Percentiles rank a stretch among this genome's conserved stretches.
These are phyloP conservation scores for Linaria vulgaris DNA, from an alignment of 257 asterid species.

Conservation along the genomic window DNA sequence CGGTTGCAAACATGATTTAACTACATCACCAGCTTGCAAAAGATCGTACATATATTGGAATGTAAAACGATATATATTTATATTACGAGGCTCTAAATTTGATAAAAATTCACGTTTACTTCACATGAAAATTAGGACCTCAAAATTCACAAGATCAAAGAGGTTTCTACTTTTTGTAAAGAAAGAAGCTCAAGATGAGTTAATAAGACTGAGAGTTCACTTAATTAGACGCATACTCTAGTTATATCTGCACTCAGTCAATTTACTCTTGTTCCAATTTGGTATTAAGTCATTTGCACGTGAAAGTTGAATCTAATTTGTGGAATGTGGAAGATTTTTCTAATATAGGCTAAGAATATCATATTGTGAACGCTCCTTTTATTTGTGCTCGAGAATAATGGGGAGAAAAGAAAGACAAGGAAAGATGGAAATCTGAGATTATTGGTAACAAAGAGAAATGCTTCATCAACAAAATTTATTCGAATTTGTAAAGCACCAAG, in stretches of 20 bases:
- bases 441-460: neutral
- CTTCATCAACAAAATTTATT: slow-evolving; percentile 14
- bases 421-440: neutral
- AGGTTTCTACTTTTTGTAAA: neutral
- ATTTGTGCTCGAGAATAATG: neutral
- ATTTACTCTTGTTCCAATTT: too few species aligned
- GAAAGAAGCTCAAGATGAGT: slow-evolving; percentile 6
- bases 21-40: too few species aligned
- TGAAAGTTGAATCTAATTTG: slow-evolving; percentile 5
- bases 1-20: too few species aligned
- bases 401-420: neutral
- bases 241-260: neutral
- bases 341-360: slow-evolving; percentile 11
- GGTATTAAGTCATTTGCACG: slow-evolving; percentile 12
- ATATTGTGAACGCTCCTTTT: neutral
- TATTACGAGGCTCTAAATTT: too few species aligned
- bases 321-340: slow-evolving; percentile 22
- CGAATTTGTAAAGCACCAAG: neutral
- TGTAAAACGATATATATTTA: too few species aligned
- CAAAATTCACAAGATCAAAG: neutral
- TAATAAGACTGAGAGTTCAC: neutral
- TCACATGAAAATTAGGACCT: too few species aligned
- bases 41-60: too few species aligned
- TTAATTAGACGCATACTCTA: slow-evolving; percentile 15
- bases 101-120: too few species aligned